These are phyloP conservation scores for Penicillium sp. DNA, from an alignment of 2,329 filamentous ascomycete species.

Conservation along the genomic window DNA sequence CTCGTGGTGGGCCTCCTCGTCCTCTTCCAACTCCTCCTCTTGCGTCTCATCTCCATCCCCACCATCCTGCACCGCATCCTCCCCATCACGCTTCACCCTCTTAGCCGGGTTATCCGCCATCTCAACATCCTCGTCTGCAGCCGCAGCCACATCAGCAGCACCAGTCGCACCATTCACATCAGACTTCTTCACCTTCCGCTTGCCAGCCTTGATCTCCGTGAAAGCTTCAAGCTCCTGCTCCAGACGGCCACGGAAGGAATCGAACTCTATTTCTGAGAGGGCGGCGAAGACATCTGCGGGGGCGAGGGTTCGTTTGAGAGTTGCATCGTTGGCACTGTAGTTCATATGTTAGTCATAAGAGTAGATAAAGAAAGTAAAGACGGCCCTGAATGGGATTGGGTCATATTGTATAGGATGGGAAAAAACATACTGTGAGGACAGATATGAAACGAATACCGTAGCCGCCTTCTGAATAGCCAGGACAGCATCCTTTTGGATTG, in stretches of 20 bases:
- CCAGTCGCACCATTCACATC: conserved; percentile 37
- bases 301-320: conserved; percentile 62
- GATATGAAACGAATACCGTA: conserved; percentile 66
- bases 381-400: neutral
- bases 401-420: neutral
- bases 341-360: neutral
- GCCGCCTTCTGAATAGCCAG: conserved; percentile 65
- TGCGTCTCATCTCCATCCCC: conserved; percentile 22
- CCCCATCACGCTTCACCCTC: conserved; percentile 21
- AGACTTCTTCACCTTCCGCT: conserved; percentile 48
- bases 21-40: conserved; percentile 28
- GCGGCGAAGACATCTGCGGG: conserved; percentile 62
- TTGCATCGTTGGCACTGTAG: conserved; percentile 61
- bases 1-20: conserved; percentile 25
- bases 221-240: conserved; percentile 58
- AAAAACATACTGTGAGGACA: conserved; percentile 56
- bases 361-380: too few relatives aligned
- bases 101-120: conserved; percentile 25
- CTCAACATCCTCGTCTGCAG: conserved; percentile 21
- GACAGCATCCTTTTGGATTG: conserved; percentile 65
- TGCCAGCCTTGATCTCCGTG: conserved; percentile 45
- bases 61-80: conserved; percentile 5
- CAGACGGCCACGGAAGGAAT: conserved; percentile 57
- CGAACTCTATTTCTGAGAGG: conserved; percentile 61
- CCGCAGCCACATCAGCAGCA: conserved; percentile 3